phyloP scores from a whole-genome alignment of 768 basidiomycete species.

The Cytidiella melzeri region DNA sequence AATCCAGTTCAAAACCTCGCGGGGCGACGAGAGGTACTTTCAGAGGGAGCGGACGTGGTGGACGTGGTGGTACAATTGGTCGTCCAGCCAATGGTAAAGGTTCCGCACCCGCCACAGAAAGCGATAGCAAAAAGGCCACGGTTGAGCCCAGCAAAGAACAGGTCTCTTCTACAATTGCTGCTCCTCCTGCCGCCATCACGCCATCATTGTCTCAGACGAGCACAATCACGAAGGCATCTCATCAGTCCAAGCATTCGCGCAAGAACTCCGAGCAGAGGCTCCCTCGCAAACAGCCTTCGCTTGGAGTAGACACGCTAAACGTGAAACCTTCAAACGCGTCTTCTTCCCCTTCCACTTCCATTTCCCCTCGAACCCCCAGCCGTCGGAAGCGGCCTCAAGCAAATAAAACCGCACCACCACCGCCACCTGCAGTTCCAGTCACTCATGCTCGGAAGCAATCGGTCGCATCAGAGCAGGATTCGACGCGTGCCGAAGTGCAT shows the following conservation, averaged over 20 bases:
- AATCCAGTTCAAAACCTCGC: constrained; percentile 21
- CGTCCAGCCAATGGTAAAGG: constrained; percentile 19
- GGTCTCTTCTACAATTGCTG: constrained; percentile 8
- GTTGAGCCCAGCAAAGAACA: constrained; percentile 20
- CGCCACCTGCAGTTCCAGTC: constrained; percentile 14
- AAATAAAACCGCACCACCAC: constrained; percentile 21
- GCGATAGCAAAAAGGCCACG: constrained; percentile 14
- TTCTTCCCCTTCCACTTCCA: constrained; percentile 21
- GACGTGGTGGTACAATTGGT: constrained; percentile 27
- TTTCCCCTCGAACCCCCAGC: constrained; percentile 36
- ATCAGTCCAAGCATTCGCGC: constrained; percentile 13
- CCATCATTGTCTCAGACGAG: neutral
- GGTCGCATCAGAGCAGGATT: constrained; percentile 13
- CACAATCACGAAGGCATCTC: constrained; percentile 5
- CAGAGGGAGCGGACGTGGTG: constrained; percentile 27
- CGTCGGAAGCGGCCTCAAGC: constrained; percentile 45
- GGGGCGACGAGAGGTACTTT: constrained; percentile 15
- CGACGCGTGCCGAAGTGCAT: constrained; percentile 16
- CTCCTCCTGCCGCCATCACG: constrained; percentile 2
- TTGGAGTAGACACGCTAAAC: constrained; percentile 7
- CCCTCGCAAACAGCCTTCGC: constrained; percentile 14
- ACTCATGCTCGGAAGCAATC: constrained; percentile 17
- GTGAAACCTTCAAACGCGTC: constrained; percentile 12
- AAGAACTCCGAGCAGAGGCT: constrained; percentile 11
- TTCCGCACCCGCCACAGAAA: constrained; percentile 18